Base-by-base conservation (phyloP, 225 moss, liverwort and hornwort genomes). In the Polytrichum formosum region DNA sequence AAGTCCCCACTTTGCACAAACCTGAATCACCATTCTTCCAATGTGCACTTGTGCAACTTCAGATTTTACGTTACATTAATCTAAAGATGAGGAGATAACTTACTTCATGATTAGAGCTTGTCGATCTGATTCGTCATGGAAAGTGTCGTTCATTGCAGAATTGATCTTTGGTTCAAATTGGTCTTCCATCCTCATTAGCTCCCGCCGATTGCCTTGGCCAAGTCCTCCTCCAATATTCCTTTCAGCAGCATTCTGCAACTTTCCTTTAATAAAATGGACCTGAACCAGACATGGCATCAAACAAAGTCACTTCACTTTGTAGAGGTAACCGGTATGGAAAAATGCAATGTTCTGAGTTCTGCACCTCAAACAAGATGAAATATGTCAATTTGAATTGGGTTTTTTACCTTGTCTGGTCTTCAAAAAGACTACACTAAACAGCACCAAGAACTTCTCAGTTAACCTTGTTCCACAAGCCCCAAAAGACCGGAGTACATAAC, bases 81-180 rank as follows among this genome's bases (percentile, higher is more conserved):
- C 31, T 31, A 31, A 31, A 31, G 31, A 31, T 6, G 21, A n/a
- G 58, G 5, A 22, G 58, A 58, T 20, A 18, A 66, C 76, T 71
- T 79, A 87, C 87, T 84, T 87, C 81, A 87, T 73, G 18, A 87
- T 79, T 13, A 87, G 87, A 67, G 87, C 87, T 33, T 87, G 87
- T 73, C 78, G 78, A 75, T 84, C 87, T 31, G 81, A 84, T 79
- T 87, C 83, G 69, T 87, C 83, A 69, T 74, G 73, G 37, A 84
- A 87, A 56, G 65, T 66, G 46, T 87, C 84, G 70, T 79, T 68
- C 70, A 79, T 65, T 67, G 74, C 78, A 30, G 76, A 84, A 35
- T 78, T 84, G 5, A 68, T 64, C 63, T 83, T 70, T 69, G 83
- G 67, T 53, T 81, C 73, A 73, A 73, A 84, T 25, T 81, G 80